Evolutionary conservation across 441 rosid species (phyloP).

Genomic region (Flueggea neowawraea): DNA sequence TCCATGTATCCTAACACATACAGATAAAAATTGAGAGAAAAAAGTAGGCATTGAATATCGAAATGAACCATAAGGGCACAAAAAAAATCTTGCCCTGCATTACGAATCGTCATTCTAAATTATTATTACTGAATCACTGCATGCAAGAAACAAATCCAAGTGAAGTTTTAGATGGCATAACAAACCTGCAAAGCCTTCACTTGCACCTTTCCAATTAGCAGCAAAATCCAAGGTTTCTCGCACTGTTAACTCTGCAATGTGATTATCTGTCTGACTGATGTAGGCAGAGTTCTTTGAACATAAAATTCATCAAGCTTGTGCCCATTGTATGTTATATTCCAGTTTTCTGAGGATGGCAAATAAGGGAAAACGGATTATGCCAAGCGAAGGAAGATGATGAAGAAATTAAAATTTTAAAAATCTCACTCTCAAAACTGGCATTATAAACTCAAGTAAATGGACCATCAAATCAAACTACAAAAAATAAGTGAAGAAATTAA

Average conservation of each 20-base stretch:
- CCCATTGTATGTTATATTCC: conserved; percentile 77
- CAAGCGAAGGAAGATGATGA: too few species aligned
- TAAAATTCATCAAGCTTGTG: conserved; percentile 54
- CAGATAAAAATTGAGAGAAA: conserved; percentile 2
- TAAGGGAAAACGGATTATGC: background rate
- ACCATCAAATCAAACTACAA: too few species aligned
- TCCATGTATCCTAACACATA: conserved; percentile 48
- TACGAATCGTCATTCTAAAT: too few species aligned
- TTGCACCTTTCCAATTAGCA: conserved; percentile 92
- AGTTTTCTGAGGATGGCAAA: conserved; percentile 38
- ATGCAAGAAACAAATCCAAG: background rate
- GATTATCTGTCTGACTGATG: conserved; percentile 90
- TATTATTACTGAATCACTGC: background rate
- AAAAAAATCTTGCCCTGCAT: background rate
- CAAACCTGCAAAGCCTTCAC: conserved; percentile 78
- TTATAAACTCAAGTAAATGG: too few species aligned
- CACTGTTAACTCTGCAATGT: conserved; percentile 90
- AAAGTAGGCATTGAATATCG: too few species aligned
- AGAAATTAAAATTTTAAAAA: too few species aligned
- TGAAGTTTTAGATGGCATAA: background rate
- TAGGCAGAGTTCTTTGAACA: conserved; percentile 91
- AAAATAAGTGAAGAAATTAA: too few species aligned
- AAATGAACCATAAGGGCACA: too few species aligned
- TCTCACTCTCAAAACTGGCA: too few species aligned
- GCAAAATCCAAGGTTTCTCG: conserved; percentile 97